Evolutionary conservation across 331 rosid species (phyloP).

Genomic region (Saraca asoca): DNA sequence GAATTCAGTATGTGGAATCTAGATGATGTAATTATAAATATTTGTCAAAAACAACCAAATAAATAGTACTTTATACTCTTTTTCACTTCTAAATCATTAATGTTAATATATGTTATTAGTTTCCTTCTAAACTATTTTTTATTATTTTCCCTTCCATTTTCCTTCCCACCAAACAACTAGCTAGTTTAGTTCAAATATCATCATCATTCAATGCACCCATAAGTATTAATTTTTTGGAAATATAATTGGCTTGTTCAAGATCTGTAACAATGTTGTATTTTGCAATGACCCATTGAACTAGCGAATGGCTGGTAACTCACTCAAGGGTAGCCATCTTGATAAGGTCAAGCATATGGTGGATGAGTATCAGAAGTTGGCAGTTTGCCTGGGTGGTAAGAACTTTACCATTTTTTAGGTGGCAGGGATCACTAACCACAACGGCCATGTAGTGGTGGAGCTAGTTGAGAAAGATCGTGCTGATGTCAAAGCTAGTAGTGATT

Average conservation of each 20-base stretch:
- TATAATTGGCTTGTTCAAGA: neutral
- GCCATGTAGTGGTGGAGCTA: slow-evolving; percentile 53
- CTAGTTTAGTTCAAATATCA: no score
- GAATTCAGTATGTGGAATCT: no score
- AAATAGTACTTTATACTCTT: no score
- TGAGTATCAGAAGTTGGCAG: slow-evolving; percentile 61
- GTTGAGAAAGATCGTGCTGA: slow-evolving; percentile 48
- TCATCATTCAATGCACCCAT: no score
- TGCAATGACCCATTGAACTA: slow-evolving; percentile 66
- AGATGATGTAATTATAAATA: no score
- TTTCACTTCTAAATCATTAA: no score
- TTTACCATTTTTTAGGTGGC: slow-evolving; percentile 72
- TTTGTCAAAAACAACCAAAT: no score
- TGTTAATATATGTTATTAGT: no score
- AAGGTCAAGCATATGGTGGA: slow-evolving; percentile 77
- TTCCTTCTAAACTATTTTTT: no score
- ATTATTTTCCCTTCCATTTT: no score
- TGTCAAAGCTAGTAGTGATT: slow-evolving; percentile 83
- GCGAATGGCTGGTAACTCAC: slow-evolving; percentile 58
- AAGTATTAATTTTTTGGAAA: no score
- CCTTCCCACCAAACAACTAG: no score
- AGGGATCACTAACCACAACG: slow-evolving; percentile 46
- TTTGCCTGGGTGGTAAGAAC: slow-evolving; percentile 57
- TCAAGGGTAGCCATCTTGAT: slow-evolving; percentile 80
- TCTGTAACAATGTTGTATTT: slow-evolving; percentile 29